phyloP scores from a whole-genome alignment of 1,139 yeast species.

The Sugiyamaella sp. region DNA sequence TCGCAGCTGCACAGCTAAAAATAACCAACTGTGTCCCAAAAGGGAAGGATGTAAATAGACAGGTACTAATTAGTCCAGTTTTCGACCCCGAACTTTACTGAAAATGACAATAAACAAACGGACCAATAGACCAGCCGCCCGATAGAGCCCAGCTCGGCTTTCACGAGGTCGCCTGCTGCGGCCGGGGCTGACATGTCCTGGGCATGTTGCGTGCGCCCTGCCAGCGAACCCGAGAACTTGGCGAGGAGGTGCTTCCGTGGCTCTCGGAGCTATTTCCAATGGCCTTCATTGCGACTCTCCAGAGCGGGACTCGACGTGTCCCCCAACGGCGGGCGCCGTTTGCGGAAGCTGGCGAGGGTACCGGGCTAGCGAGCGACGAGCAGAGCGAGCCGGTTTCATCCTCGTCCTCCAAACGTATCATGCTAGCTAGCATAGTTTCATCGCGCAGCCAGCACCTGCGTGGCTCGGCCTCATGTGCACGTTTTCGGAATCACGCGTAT shows the following conservation, averaged over 20 bases:
- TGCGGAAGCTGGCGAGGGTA: too few species aligned
- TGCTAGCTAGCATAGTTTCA: not conserved
- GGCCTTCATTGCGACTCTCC: too few species aligned
- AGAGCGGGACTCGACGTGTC: too few species aligned
- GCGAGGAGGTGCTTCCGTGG: too few species aligned
- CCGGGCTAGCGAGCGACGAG: too few species aligned
- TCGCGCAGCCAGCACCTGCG: not conserved
- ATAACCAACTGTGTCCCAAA: slow-evolving; percentile 1
- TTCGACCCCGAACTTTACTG: slow-evolving; percentile 11
- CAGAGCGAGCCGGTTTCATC: too few species aligned
- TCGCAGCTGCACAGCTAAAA: slow-evolving; percentile 15
- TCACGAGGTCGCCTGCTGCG: too few species aligned
- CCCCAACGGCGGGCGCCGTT: too few species aligned
- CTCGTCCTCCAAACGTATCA: not conserved
- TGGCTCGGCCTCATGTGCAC: slow-evolving; percentile 11
- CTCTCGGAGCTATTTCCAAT: too few species aligned
- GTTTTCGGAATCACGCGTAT: slow-evolving; percentile 6
- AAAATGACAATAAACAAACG: slow-evolving; percentile 10
- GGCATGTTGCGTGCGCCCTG: too few species aligned
- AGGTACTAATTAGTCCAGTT: slow-evolving; percentile 6
- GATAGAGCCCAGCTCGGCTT: not conserved
- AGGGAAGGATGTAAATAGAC: slow-evolving; percentile 1
- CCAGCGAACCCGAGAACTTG: too few species aligned
- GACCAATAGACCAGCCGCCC: not conserved
- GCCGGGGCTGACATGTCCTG: too few species aligned